Base-by-base conservation (phyloP, 306 rosid genomes). In the Begonia masoniana region DNA sequence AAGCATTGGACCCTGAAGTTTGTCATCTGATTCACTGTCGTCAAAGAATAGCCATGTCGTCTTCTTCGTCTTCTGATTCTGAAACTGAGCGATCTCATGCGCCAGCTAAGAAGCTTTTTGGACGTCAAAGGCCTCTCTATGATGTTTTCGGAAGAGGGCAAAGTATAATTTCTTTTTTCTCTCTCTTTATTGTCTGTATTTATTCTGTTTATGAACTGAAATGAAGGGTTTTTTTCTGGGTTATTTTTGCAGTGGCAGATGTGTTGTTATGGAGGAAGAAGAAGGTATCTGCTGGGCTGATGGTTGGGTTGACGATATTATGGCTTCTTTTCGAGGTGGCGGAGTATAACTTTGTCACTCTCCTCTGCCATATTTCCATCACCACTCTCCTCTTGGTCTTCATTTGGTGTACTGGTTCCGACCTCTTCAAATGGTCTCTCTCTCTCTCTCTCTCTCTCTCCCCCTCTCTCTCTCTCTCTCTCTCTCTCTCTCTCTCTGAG, bases 281-380 rank as follows among this genome's bases (percentile, higher is more conserved):
- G 41, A 63, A 55, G 41, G 24, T 60, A 42, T 75, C 97, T 21
- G 86, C 72, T 16, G 76, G 68, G 4, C 66, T 82, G 39, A 71
- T 88, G 65, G 12, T 67, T 56, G 97, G 78, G 21, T 70, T 78
- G 70, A 79, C 97, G 8, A 56, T 49, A 5, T 57, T 84, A 57
- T 84, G 95, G 97, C 72, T 82, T 76, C 78, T 84, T 17, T 88
- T 88, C 49, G 93, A 84, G 72, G 65, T 84, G 5, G 76, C 61
- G 9, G 81, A 84, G 67, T 88, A 84, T 84, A 84, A 75, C 41
- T 76, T 78, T 4, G 63, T 88, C 54, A 61, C 95, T 6, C 70
- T 88, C 2, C 42, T 88, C 56, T 84, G 88, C 64, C 93, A 84
- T 48, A 51, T 82, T 58, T 67, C 71, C 59, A 88, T 88, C 60